Percentiles rank a stretch among this genome's conserved stretches.
Evolutionary conservation across 805 yeast genomes (phyloP).

Genomic region (Scheffersomyces coipomensis): DNA sequence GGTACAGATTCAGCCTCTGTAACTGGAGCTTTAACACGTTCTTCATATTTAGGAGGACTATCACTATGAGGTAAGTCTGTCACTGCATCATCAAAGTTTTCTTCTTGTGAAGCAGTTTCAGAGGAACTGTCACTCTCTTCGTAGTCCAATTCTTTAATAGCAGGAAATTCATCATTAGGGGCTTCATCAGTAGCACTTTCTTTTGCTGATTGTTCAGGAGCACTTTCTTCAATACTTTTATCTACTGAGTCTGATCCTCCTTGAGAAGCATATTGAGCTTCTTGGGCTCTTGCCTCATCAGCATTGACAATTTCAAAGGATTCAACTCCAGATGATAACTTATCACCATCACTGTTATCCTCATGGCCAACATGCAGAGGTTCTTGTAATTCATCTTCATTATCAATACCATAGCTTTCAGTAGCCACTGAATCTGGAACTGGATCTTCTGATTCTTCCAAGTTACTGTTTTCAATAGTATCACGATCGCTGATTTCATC

Average conservation of each 20-base stretch:
- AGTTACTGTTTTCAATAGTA: slow-evolving; percentile 26
- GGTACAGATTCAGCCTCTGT: slow-evolving; percentile 14
- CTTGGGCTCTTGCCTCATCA: slow-evolving; percentile 35
- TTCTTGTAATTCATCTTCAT: slow-evolving; percentile 3
- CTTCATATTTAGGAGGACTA: background rate
- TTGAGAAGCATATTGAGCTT: background rate
- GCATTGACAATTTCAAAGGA: slow-evolving; percentile 56
- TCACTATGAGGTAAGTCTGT: slow-evolving; percentile 18
- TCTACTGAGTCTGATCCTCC: slow-evolving; percentile 1
- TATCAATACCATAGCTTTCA: slow-evolving; percentile 10
- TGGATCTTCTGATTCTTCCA: slow-evolving; percentile 12
- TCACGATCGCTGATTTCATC: slow-evolving; percentile 44
- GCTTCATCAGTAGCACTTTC: slow-evolving; percentile 11
- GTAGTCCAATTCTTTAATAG: slow-evolving; percentile 54
- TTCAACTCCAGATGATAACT: slow-evolving; percentile 45
- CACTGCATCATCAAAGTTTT: slow-evolving; percentile 35
- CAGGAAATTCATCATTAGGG: slow-evolving; percentile 53
- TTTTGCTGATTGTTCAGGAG: background rate
- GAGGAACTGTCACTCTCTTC: slow-evolving; percentile 50
- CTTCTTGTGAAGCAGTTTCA: slow-evolving; percentile 36
- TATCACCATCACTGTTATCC: slow-evolving; percentile 35
- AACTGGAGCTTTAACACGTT: slow-evolving; percentile 7
- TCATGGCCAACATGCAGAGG: slow-evolving; percentile 5
- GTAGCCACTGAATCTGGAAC: slow-evolving; percentile 24
- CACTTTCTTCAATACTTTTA: slow-evolving; percentile 3